Base-by-base conservation (phyloP, 306 rosid species). In the Cajanus cajan region DNA sequence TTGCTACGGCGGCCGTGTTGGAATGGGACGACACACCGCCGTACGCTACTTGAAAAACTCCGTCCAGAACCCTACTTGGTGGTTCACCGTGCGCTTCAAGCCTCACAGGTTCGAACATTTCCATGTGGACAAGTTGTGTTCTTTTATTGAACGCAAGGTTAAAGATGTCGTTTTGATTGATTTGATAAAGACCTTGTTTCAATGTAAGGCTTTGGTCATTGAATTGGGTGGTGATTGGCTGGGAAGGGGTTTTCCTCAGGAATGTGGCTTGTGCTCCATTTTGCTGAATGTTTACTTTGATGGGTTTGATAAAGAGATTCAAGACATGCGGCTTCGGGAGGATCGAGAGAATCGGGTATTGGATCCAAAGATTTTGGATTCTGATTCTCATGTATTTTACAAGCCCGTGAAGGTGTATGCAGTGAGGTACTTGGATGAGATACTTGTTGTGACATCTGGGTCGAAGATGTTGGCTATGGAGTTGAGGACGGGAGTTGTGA, bases 201-300 rank as follows among this genome's bases (percentile, higher is more conserved):
- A 77, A 18, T 77, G 69, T 41, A 52, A 77, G 39, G 86, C 8
- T 71, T 52, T 82, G 78, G 82, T 63, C 3, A 82, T 82, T 71
- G 79, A 77, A 57, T 76, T 82, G 51, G 97, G 97, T 44, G 84
- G 91, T 45, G 75, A 74, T 84, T 86, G 65, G 71, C 36, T 89
- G 8, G 95, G 95, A 50, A 94, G 90, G 78, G 96, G 97, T 65
- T 73, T 89, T 78, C 97, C 98, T 80, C 96, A 90, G 70, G 97
- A 94, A 84, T 83, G 89, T 74, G 88, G 89, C 5, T 67, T 94
- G 93, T 87, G 91, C 78, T 68, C 91, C 0, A 67, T 94, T 81
- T 87, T 94, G 82, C 22, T 86, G 28, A 94, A 94, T 83, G 74
- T 94, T 33, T 94, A 90, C 80, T 89, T 92, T 63, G 86, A 88